phyloP scores from a whole-genome alignment of 2,329 filamentous ascomycete species.

The Colletotrichum graminicola region DNA sequence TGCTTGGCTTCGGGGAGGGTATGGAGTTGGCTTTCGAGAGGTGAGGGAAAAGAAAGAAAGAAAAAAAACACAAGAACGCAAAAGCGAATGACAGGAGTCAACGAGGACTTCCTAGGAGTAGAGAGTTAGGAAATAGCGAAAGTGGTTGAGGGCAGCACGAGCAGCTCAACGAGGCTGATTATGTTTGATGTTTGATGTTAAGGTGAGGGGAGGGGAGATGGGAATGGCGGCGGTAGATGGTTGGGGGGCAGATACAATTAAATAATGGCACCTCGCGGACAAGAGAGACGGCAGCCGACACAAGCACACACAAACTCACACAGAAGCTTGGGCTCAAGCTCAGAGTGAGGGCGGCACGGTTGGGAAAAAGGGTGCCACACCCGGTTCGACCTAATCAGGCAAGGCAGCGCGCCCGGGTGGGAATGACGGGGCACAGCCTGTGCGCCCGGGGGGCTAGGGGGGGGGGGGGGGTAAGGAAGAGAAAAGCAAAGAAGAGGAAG shows the following conservation, averaged over 20 bases:
- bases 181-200: constrained; percentile 43
- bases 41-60: constrained; percentile 49
- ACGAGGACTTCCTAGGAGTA: constrained; percentile 76
- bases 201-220: constrained; percentile 49
- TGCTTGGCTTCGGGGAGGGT: constrained; percentile 45
- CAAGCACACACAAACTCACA: constrained; percentile 5
- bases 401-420: constrained; percentile 36
- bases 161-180: constrained; percentile 42
- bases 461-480: background rate
- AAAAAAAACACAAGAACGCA: constrained; percentile 62
- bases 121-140: constrained; percentile 61
- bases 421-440: constrained; percentile 23
- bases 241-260: constrained; percentile 49
- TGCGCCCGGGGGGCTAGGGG: background rate
- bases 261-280: constrained; percentile 36
- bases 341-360: constrained; percentile 15
- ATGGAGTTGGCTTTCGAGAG: constrained; percentile 41
- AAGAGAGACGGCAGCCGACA: constrained; percentile 33
- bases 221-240: constrained; percentile 52
- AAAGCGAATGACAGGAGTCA: constrained; percentile 82
- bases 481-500: constrained; percentile 1
- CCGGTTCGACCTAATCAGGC: constrained; percentile 36
- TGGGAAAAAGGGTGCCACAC: constrained; percentile 33
- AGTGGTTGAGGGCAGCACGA: constrained; percentile 50
- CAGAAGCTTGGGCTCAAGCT: constrained; percentile 28